Evolutionary conservation across 345 rosid species (phyloP).

Genomic region (Tarenaya hassleriana): DNA sequence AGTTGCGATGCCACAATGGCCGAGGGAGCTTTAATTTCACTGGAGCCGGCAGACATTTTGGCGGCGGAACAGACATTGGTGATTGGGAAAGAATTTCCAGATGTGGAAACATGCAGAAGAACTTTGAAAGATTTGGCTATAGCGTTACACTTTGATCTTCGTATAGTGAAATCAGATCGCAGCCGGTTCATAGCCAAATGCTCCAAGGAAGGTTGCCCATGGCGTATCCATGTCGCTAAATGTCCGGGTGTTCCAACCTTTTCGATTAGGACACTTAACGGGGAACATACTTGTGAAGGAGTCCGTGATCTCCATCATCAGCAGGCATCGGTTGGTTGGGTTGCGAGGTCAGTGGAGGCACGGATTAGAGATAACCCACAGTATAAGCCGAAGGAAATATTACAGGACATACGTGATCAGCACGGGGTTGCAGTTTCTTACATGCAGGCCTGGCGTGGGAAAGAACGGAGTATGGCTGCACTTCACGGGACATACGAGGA

Average conservation of each 20-base stretch:
- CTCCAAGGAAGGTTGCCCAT: conserved; percentile 98
- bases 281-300: conserved; percentile 96
- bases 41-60: conserved; percentile 36
- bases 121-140: conserved; percentile 87
- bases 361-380: conserved; percentile 93
- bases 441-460: conserved; percentile 99
- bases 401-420: conserved; percentile 88
- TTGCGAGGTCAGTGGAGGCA: conserved; percentile 93
- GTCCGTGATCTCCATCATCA: conserved; percentile 89
- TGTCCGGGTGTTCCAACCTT: conserved; percentile 90
- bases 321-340: conserved; percentile 99
- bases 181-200: conserved; percentile 98
- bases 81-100: conserved; percentile 89
- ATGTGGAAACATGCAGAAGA: conserved; percentile 98
- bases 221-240: conserved; percentile 99
- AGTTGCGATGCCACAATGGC: conserved; percentile 55
- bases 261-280: conserved; percentile 78
- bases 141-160: conserved; percentile 90
- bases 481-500: conserved; percentile 98
- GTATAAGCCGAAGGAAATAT: conserved; percentile 88
- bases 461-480: conserved; percentile 99
- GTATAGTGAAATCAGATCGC: conserved; percentile 96
- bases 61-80: conserved; percentile 40
- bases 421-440: conserved; percentile 99
- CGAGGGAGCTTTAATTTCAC: conserved; percentile 45